Percentiles rank a stretch among this genome's conserved stretches.
Conservation (phyloP, 495 filamentous ascomycete genomes). For the Neurospora sp. region DNA sequence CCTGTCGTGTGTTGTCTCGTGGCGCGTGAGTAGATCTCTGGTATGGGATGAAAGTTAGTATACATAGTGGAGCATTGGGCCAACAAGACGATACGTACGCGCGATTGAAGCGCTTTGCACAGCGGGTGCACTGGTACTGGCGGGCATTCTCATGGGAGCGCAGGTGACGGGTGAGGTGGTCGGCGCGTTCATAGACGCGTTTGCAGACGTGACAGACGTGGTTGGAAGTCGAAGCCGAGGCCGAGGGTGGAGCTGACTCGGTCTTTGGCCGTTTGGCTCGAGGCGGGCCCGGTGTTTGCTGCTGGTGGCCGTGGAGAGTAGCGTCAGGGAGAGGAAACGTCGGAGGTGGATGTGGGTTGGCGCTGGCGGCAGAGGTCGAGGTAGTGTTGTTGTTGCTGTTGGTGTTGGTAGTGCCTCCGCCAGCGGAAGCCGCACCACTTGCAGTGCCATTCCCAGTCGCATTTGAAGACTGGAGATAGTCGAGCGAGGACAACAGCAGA, state of each 20-base stretch:
- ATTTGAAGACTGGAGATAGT: not conserved
- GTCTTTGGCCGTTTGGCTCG: constrained; percentile 6
- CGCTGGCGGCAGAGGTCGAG: not conserved
- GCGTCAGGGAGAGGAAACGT: not conserved
- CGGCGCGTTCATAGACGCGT: constrained; percentile 15
- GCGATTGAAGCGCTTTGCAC: constrained; percentile 16
- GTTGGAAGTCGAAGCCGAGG: not conserved
- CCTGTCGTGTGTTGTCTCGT: constrained; percentile 15
- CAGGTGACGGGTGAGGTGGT: constrained; percentile 15
- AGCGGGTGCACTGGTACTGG: constrained; percentile 15
- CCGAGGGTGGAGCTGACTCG: not conserved
- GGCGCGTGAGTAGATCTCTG: constrained; percentile 17
- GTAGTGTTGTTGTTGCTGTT: not conserved
- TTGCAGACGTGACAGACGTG: constrained; percentile 14
- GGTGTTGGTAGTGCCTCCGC: not conserved
- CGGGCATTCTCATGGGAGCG: constrained; percentile 18
- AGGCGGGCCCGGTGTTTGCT: not conserved
- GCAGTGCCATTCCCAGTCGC: not conserved
- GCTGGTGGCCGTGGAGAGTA: not conserved
- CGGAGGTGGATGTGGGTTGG: not conserved
- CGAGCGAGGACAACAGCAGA: not conserved
- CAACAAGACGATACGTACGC: constrained; percentile 7
- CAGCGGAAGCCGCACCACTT: not conserved
- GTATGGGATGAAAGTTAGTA: too few relatives aligned
- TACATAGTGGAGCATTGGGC: not conserved